phyloP scores from a whole-genome alignment of 257 asterid species.

The Mentha longifolia region DNA sequence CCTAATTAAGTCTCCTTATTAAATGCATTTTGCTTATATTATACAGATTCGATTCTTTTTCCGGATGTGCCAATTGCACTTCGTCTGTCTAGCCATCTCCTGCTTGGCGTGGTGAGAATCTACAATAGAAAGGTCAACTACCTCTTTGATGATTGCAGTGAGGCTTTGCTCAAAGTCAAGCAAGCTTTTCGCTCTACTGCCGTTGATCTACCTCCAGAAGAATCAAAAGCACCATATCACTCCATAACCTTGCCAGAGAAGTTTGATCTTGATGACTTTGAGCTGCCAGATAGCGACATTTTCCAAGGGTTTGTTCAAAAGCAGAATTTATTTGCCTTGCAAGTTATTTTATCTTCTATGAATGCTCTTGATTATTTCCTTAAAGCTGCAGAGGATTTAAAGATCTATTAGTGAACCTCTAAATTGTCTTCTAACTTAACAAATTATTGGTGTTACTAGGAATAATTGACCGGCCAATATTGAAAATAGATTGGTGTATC shows the following conservation, averaged over 20 bases:
- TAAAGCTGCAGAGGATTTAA: slow-evolving; percentile 17
- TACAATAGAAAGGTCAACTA: slow-evolving; percentile 91
- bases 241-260: slow-evolving; percentile 96
- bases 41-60: slow-evolving; percentile 74
- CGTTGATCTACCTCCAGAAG: slow-evolving; percentile 96
- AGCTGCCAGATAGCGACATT: slow-evolving; percentile 86
- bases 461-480: background rate
- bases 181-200: slow-evolving; percentile 97
- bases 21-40: slow-evolving; percentile 31
- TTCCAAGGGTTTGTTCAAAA: slow-evolving; percentile 71
- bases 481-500: slow-evolving; percentile 13
- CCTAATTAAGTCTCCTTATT: background rate
- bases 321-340: background rate
- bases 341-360: slow-evolving; percentile 17
- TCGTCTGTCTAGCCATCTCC: slow-evolving; percentile 96
- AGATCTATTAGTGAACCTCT: slow-evolving; percentile 13
- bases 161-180: slow-evolving; percentile 89
- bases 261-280: slow-evolving; percentile 96
- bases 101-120: slow-evolving; percentile 97
- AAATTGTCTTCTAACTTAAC: background rate
- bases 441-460: slow-evolving; percentile 8
- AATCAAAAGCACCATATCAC: slow-evolving; percentile 96
- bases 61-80: slow-evolving; percentile 98
- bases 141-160: slow-evolving; percentile 96
- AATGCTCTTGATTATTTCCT: slow-evolving; percentile 23